Evolutionary conservation across 2,329 filamentous ascomycete species (phyloP).

Genomic region (Penicillium rolfsii): DNA sequence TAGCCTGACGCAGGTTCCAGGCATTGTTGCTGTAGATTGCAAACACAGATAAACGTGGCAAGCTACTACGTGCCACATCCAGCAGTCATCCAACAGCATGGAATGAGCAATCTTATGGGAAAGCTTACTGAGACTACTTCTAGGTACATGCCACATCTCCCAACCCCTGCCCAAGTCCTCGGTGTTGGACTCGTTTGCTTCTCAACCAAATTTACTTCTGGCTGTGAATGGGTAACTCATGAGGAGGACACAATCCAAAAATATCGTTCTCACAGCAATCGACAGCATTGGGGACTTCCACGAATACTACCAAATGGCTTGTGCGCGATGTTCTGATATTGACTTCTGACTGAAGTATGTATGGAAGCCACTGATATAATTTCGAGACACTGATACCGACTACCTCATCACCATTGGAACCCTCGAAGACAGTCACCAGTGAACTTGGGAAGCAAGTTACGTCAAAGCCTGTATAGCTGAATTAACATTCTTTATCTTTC

Average conservation of each 20-base stretch:
- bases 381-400: background rate
- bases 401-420: background rate
- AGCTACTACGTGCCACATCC: background rate
- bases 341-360: too few species aligned
- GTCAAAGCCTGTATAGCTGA: background rate
- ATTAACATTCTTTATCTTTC: background rate
- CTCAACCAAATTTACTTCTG: too few species aligned
- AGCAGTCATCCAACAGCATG: background rate
- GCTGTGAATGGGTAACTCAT: background rate
- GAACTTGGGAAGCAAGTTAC: background rate
- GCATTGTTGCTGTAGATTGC: background rate
- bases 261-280: background rate
- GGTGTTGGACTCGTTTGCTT: background rate
- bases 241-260: background rate
- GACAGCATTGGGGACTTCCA: background rate
- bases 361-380: too few species aligned
- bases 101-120: background rate
- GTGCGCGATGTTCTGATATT: too few species aligned
- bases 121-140: background rate
- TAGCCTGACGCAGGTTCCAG: background rate
- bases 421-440: background rate
- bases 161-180: background rate
- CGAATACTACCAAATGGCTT: too few species aligned
- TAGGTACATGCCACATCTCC: background rate
- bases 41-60: background rate